These are phyloP conservation scores for Elaeis oleifera DNA, from an alignment of 202 grass and related monocot species.

Conservation along the genomic window DNA sequence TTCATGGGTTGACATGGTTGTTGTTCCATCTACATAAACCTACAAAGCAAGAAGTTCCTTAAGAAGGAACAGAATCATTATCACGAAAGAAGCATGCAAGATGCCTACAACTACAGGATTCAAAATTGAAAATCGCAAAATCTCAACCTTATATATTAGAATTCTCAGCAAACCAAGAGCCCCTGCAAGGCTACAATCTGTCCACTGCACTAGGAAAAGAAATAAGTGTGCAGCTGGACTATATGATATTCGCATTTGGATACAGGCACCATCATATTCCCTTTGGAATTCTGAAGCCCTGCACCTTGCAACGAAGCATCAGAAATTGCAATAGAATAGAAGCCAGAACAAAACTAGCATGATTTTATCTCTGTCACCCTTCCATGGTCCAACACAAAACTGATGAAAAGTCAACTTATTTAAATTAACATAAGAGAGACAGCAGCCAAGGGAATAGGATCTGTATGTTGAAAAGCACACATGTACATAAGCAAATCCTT, in stretches of 20 bases:
- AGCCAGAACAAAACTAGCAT: not conserved
- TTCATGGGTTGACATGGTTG: conserved; percentile 86
- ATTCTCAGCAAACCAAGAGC: conserved; percentile 77
- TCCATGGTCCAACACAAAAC: too few species aligned
- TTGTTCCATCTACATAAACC: conserved; percentile 89
- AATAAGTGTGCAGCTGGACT: conserved; percentile 66
- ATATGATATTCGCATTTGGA: conserved; percentile 94
- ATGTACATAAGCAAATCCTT: too few species aligned
- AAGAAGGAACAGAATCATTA: not conserved
- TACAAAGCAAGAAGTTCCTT: conserved; percentile 10
- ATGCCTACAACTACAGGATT: not conserved
- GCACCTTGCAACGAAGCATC: not conserved
- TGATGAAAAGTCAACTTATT: too few species aligned
- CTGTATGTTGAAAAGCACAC: too few species aligned
- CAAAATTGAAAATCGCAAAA: not conserved
- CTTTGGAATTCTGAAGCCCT: conserved; percentile 81
- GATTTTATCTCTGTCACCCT: too few species aligned
- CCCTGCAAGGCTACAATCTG: conserved; percentile 79
- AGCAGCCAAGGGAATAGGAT: too few species aligned
- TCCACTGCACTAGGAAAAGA: conserved; percentile 96
- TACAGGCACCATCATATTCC: conserved; percentile 79
- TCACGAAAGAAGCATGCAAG: not conserved
- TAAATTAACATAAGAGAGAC: too few species aligned
- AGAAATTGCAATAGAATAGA: not conserved
- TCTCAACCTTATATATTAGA: conserved; percentile 67